Evolutionary conservation across 2,329 filamentous ascomycete genomes (phyloP).

Genomic region (Fusarium coicis): DNA sequence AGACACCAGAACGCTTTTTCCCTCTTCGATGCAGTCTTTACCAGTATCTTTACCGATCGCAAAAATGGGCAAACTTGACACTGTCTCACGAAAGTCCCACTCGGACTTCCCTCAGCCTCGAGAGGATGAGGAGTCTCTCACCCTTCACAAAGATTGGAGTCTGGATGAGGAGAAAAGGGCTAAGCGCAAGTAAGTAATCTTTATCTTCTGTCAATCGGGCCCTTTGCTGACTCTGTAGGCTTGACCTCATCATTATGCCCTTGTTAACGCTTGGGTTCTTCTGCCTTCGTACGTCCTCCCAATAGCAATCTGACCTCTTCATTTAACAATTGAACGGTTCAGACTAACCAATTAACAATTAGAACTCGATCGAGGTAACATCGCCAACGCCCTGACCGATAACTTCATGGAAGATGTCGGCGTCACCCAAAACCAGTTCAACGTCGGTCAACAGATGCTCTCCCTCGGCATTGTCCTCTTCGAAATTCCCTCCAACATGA

Average conservation of each 20-base stretch:
- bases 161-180: constrained; percentile 51
- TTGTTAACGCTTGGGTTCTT: constrained; percentile 56
- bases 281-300: constrained; percentile 50
- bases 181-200: constrained; percentile 44
- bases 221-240: constrained; percentile 29
- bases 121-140: constrained; percentile 48
- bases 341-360: neutral
- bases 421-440: constrained; percentile 63
- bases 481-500: constrained; percentile 54
- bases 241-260: constrained; percentile 57
- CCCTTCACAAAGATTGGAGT: constrained; percentile 48
- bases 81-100: constrained; percentile 12
- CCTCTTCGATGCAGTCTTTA: neutral
- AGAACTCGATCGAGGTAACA: constrained; percentile 52
- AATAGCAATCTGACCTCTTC: accelerated
- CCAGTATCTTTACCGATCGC: neutral
- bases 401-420: constrained; percentile 62
- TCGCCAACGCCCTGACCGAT: constrained; percentile 60
- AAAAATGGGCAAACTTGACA: constrained; percentile 34
- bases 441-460: constrained; percentile 62
- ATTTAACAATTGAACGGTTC: neutral
- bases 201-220: neutral
- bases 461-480: constrained; percentile 61
- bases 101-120: constrained; percentile 21
- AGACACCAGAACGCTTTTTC: neutral